Evolutionary conservation across 1,284 basidiomycete species (phyloP).

Genomic region (Ganoderma multipileum): DNA sequence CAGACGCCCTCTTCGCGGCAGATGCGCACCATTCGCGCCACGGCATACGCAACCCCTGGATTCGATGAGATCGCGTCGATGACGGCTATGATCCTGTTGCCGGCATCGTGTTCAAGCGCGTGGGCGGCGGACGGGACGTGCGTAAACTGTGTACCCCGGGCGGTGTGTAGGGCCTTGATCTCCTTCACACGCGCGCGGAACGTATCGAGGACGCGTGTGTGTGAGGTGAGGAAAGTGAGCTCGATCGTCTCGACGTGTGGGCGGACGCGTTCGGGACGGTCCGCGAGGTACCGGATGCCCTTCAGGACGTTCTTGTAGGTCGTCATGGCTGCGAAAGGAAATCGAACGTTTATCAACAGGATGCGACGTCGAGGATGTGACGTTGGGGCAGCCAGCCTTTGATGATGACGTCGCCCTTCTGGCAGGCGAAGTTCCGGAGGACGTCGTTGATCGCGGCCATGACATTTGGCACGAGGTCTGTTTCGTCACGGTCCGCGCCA

Average conservation of each 20-base stretch:
- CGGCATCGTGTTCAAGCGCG: not conserved
- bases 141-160: conserved; percentile 32
- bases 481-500: conserved; percentile 64
- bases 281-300: conserved; percentile 63
- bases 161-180: conserved; percentile 43
- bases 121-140: conserved; percentile 29
- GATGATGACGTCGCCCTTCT: conserved; percentile 56
- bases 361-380: no score
- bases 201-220: conserved; percentile 58
- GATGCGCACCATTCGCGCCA: conserved; percentile 82
- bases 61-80: conserved; percentile 80
- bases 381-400: conserved; percentile 40
- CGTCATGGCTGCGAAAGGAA: conserved; percentile 28
- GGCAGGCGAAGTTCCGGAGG: conserved; percentile 65
- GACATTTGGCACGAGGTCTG: conserved; percentile 72
- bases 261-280: conserved; percentile 44
- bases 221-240: conserved; percentile 59
- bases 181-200: conserved; percentile 53
- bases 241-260: conserved; percentile 25
- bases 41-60: conserved; percentile 77
- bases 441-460: conserved; percentile 74
- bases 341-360: no score
- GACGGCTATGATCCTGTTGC: conserved; percentile 67
- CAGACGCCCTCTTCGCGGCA: conserved; percentile 72
- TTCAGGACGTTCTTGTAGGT: conserved; percentile 70